These are phyloP conservation scores for Penicillium mononematosum DNA, from an alignment of 495 filamentous ascomycete genomes.

Conservation along the genomic window DNA sequence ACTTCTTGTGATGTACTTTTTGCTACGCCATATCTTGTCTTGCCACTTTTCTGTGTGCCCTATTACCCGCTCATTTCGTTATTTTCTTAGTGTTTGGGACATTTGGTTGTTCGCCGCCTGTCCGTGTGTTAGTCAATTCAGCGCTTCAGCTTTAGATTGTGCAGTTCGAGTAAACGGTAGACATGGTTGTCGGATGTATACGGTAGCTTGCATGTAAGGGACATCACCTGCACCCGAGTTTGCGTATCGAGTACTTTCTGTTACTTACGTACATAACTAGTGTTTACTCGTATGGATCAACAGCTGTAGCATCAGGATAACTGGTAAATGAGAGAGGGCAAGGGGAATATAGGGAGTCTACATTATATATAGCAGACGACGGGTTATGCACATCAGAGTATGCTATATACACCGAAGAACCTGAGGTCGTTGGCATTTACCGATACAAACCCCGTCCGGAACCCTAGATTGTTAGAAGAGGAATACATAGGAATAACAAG, in stretches of 20 bases:
- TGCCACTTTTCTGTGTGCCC: constrained; percentile 42
- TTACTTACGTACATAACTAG: neutral
- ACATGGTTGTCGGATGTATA: neutral
- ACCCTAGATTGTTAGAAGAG: too few relatives aligned
- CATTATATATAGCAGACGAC: neutral
- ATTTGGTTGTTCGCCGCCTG: constrained; percentile 23
- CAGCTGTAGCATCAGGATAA: neutral
- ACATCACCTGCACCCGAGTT: neutral
- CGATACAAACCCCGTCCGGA: too few relatives aligned
- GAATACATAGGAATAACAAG: too few relatives aligned
- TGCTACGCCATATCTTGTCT: constrained; percentile 51
- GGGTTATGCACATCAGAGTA: neutral
- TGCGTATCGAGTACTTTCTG: neutral
- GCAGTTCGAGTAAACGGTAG: neutral
- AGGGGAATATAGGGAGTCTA: neutral
- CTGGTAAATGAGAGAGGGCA: neutral
- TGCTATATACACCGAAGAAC: neutral
- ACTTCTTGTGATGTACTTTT: constrained; percentile 57
- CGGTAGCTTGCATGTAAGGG: neutral
- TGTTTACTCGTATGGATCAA: neutral
- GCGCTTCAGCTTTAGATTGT: constrained; percentile 31
- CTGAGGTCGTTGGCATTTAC: neutral
- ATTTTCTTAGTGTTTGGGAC: constrained; percentile 23
- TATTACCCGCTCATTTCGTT: constrained; percentile 35
- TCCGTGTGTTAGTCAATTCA: constrained; percentile 36